phyloP scores from a whole-genome alignment of 768 basidiomycete species.

The Lactifluus subvellereus region DNA sequence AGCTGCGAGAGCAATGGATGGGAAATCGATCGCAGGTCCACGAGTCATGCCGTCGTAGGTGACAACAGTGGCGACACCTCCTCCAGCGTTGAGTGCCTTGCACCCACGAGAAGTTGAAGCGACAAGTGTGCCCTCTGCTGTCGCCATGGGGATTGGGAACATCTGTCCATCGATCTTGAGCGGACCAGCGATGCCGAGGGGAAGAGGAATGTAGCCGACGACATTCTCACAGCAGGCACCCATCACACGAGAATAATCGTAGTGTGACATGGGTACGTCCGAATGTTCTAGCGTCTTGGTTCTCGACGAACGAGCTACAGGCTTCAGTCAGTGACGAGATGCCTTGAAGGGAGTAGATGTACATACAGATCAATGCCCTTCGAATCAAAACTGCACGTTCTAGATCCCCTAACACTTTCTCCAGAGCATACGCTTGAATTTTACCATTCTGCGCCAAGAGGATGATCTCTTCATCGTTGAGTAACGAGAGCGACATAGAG shows the following conservation, averaged over 20 bases:
- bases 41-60: conserved; percentile 96
- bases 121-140: conserved; percentile 98
- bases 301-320: conserved; percentile 70
- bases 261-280: conserved; percentile 73
- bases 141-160: conserved; percentile 96
- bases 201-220: conserved; percentile 92
- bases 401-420: conserved; percentile 87
- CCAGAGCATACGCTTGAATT: conserved; percentile 90
- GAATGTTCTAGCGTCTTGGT: conserved; percentile 83
- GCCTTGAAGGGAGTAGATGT: not conserved
- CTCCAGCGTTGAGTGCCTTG: conserved; percentile 94
- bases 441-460: conserved; percentile 84
- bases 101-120: conserved; percentile 96
- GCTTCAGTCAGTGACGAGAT: conserved; percentile 11
- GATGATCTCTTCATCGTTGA: conserved; percentile 92
- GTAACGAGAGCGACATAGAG: conserved; percentile 46
- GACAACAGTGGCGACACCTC: conserved; percentile 91
- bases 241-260: conserved; percentile 90
- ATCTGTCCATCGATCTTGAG: conserved; percentile 81
- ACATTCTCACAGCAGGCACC: conserved; percentile 99
- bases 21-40: conserved; percentile 97
- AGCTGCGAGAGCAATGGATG: conserved; percentile 70
- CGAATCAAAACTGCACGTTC: conserved; percentile 85
- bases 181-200: conserved; percentile 94
- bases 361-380: conserved; percentile 85